These are phyloP conservation scores for Coemansia sp. DNA, from an alignment of 192 early-diverging fungal genomes.

Conservation along the genomic window DNA sequence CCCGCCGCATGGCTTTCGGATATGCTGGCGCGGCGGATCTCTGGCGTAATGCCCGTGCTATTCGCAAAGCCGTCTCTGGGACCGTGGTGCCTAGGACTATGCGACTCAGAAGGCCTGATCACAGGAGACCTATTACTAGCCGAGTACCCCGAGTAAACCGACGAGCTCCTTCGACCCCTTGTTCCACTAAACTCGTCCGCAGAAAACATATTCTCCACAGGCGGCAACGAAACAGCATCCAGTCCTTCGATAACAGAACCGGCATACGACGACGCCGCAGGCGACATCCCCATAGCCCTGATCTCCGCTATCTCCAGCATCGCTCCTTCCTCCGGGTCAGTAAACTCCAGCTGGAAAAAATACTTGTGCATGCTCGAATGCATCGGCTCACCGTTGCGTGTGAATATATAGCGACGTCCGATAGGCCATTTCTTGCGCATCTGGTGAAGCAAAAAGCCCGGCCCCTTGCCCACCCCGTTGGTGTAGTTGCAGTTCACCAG, in stretches of 20 bases:
- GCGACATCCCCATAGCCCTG: constrained; percentile 26
- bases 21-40: background rate
- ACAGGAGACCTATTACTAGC: background rate
- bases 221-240: constrained; percentile 39
- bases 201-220: constrained; percentile 25
- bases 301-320: constrained; percentile 42
- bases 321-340: constrained; percentile 9
- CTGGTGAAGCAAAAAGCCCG: constrained; percentile 49
- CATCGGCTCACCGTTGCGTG: constrained; percentile 44
- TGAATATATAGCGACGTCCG: constrained; percentile 49
- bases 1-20: background rate
- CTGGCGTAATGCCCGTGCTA: constrained; percentile 7
- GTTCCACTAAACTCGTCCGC: background rate
- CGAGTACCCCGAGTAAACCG: background rate
- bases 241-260: constrained; percentile 50
- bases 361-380: constrained; percentile 53
- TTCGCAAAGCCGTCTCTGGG: background rate
- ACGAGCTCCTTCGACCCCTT: background rate
- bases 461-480: constrained; percentile 33
- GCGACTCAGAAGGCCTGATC: background rate
- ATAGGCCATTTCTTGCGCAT: constrained; percentile 53
- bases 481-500: constrained; percentile 53
- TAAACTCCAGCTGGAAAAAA: constrained; percentile 50
- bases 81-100: background rate
- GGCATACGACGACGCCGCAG: constrained; percentile 35